phyloP scores from a whole-genome alignment of 2,329 filamentous ascomycete genomes.

The Neurospora sp. region DNA sequence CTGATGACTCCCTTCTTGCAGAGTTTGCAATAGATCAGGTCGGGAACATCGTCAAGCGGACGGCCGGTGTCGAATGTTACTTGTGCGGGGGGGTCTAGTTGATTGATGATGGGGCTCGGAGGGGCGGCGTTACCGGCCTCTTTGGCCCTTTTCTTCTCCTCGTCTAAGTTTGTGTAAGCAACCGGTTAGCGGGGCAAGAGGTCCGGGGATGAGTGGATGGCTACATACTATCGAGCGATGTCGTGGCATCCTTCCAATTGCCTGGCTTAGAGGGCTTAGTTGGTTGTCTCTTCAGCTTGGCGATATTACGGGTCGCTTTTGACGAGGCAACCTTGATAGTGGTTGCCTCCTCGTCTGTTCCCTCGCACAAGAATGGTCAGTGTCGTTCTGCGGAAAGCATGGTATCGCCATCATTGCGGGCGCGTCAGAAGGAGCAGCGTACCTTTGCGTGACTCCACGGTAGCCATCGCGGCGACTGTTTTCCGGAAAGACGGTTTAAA shows the following conservation, averaged over 20 bases:
- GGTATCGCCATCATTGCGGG: not conserved
- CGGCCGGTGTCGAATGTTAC: constrained; percentile 74
- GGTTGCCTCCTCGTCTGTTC: constrained; percentile 38
- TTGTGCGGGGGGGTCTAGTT: constrained; percentile 64
- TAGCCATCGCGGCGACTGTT: constrained; percentile 5
- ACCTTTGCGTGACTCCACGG: constrained; percentile 24
- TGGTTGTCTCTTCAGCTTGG: constrained; percentile 53
- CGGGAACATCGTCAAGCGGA: constrained; percentile 69
- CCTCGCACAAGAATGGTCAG: not conserved
- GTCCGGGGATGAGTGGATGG: constrained; percentile 1
- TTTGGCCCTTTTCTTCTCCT: constrained; percentile 44
- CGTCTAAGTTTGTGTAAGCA: constrained; percentile 18
- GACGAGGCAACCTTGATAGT: constrained; percentile 51
- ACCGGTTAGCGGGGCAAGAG: not conserved
- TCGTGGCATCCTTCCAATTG: constrained; percentile 59
- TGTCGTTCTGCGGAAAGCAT: not conserved
- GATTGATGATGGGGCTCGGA: constrained; percentile 49
- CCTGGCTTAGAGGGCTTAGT: constrained; percentile 57
- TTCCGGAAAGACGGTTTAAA: not conserved
- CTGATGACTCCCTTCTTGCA: constrained; percentile 84
- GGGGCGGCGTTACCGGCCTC: constrained; percentile 35
- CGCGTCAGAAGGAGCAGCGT: constrained; percentile 1
- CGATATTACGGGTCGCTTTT: constrained; percentile 29
- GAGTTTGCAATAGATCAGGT: constrained; percentile 81
- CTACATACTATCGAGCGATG: constrained; percentile 46